Evolutionary conservation across 345 rosid genomes (phyloP).

Genomic region (Pseudoturritis turrita): DNA sequence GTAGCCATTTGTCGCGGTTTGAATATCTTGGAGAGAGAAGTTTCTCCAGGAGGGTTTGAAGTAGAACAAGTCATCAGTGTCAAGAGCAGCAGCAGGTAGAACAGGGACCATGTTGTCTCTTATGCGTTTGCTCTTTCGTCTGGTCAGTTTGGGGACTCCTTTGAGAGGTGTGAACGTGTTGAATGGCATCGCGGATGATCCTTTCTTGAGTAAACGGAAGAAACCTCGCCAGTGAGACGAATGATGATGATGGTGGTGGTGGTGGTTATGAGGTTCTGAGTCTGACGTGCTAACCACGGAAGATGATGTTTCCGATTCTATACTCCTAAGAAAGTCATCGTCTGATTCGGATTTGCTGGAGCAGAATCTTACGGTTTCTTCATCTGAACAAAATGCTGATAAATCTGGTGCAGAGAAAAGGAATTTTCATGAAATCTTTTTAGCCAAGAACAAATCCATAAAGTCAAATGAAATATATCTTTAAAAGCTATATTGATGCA

Average conservation of each 20-base stretch:
- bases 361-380: background rate
- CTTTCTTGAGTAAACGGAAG: constrained; percentile 54
- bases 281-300: constrained; percentile 57
- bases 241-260: constrained; percentile 11
- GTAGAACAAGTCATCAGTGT: constrained; percentile 53
- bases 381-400: constrained; percentile 21
- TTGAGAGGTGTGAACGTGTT: constrained; percentile 39
- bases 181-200: constrained; percentile 46
- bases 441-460: background rate
- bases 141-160: constrained; percentile 55
- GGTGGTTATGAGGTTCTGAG: constrained; percentile 33
- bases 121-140: constrained; percentile 57
- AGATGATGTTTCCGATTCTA: constrained; percentile 39
- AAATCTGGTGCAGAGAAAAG: constrained; percentile 29
- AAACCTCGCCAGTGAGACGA: constrained; percentile 50
- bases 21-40: constrained; percentile 59
- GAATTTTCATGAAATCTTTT: background rate
- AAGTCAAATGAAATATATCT: background rate
- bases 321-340: constrained; percentile 36
- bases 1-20: constrained; percentile 63
- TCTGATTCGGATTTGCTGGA: constrained; percentile 11
- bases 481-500: background rate
- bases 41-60: constrained; percentile 79
- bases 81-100: constrained; percentile 40
- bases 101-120: constrained; percentile 53